Evolutionary conservation across 805 yeast species (phyloP).

Genomic region (Candida andamanensis): DNA sequence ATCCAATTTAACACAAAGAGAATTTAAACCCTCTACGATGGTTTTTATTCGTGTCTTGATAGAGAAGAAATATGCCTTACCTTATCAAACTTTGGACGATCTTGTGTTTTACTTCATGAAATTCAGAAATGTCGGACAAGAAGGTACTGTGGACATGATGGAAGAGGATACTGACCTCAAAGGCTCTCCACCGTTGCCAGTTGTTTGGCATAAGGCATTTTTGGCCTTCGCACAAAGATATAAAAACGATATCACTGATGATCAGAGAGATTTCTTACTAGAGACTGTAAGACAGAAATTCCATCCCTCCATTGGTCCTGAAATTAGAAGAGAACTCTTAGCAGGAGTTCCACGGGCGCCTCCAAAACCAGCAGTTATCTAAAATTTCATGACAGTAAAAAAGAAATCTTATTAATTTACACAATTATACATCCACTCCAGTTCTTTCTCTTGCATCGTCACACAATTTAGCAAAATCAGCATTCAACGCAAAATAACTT

Average conservation of each 20-base stretch:
- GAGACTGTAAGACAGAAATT: slow-evolving; percentile 88
- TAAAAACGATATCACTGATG: slow-evolving; percentile 97
- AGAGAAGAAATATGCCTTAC: slow-evolving; percentile 94
- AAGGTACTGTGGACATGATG: slow-evolving; percentile 22
- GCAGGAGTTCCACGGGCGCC: slow-evolving; percentile 73
- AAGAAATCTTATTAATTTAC: neutral
- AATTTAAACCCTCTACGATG: slow-evolving; percentile 83
- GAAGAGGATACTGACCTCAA: slow-evolving; percentile 24
- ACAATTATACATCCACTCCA: slow-evolving; percentile 6
- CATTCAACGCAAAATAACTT: slow-evolving; percentile 28
- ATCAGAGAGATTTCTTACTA: slow-evolving; percentile 89
- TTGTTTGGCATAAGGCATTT: slow-evolving; percentile 97
- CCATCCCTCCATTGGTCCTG: slow-evolving; percentile 87
- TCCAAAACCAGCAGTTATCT: slow-evolving; percentile 10
- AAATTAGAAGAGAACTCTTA: slow-evolving; percentile 84
- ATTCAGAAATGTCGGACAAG: slow-evolving; percentile 55
- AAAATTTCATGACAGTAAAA: slow-evolving; percentile 1
- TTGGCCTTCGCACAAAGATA: slow-evolving; percentile 92
- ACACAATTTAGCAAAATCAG: slow-evolving; percentile 32
- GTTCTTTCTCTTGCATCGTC: slow-evolving; percentile 37
- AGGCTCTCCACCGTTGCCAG: slow-evolving; percentile 60
- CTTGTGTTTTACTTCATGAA: slow-evolving; percentile 91
- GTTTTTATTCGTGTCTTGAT: slow-evolving; percentile 84
- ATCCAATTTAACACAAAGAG: slow-evolving; percentile 71
- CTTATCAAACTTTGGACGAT: slow-evolving; percentile 93